Evolutionary conservation across 768 basidiomycete genomes (phyloP).

Genomic region (Leccinum disarticulatum): DNA sequence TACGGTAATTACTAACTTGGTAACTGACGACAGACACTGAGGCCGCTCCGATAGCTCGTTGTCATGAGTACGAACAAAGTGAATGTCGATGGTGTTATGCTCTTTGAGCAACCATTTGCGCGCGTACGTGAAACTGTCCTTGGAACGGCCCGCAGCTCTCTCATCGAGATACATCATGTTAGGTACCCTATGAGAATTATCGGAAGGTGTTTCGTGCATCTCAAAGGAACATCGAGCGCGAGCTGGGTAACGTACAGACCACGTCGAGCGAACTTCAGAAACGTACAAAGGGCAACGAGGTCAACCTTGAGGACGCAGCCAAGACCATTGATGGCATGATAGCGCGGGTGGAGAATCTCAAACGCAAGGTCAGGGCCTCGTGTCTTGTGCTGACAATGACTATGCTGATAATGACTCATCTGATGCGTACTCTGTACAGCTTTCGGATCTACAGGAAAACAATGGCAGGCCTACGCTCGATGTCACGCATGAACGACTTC

Average conservation of each 20-base stretch:
- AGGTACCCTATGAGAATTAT: constrained; percentile 92
- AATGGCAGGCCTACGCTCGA: constrained; percentile 59
- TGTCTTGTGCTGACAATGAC: constrained; percentile 15
- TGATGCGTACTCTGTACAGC: constrained; percentile 32
- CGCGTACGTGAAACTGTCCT: constrained; percentile 45
- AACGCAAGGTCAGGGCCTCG: constrained; percentile 70
- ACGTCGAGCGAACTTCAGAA: constrained; percentile 59
- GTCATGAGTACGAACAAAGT: constrained; percentile 46
- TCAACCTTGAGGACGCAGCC: constrained; percentile 51
- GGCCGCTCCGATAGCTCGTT: constrained; percentile 4
- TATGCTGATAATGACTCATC: constrained; percentile 14
- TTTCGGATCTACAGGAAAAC: constrained; percentile 49
- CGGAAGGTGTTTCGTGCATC: constrained; percentile 83
- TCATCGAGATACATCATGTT: constrained; percentile 14
- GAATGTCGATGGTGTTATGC: constrained; percentile 69
- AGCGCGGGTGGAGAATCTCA: constrained; percentile 70
- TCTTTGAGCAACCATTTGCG: constrained; percentile 84
- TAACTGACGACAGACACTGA: constrained; percentile 10
- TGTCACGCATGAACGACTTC: constrained; percentile 71
- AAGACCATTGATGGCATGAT: constrained; percentile 76
- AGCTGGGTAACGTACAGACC: constrained; percentile 60
- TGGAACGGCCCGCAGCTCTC: background rate
- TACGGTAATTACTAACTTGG: background rate
- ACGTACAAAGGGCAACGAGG: constrained; percentile 37
- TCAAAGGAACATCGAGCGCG: constrained; percentile 80